phyloP scores from a whole-genome alignment of 495 filamentous ascomycete genomes.

The Penicillium ochrochloron region DNA sequence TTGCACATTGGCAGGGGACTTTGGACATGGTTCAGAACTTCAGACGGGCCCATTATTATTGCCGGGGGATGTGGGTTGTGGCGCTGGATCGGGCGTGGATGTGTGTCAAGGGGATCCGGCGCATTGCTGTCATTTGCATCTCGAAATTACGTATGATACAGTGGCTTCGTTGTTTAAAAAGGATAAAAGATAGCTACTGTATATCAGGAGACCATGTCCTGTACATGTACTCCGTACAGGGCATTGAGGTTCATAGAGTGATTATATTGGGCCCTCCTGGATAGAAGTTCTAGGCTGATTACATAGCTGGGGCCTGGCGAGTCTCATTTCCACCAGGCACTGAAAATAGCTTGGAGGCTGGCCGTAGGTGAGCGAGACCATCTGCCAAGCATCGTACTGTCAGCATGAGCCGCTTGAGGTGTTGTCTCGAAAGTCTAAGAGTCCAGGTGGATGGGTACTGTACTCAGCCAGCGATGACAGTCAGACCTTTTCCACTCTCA shows the following conservation, averaged over 20 bases:
- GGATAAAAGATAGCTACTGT: not conserved
- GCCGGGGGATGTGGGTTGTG: not conserved
- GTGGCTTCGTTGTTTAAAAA: not conserved
- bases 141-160: not conserved
- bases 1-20: not conserved
- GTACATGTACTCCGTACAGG: too few relatives aligned
- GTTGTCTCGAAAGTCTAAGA: not conserved
- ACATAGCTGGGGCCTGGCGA: not conserved
- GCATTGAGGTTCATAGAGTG: too few relatives aligned
- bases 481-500: not conserved
- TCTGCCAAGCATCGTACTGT: not conserved
- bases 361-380: not conserved
- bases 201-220: not conserved
- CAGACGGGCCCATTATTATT: too few relatives aligned
- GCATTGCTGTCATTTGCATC: not conserved
- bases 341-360: slow-evolving; percentile 1
- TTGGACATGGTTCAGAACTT: not conserved
- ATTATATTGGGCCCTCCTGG: too few relatives aligned
- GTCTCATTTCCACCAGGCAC: slow-evolving; percentile 3
- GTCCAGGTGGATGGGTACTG: not conserved
- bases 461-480: not conserved
- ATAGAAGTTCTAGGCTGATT: not conserved
- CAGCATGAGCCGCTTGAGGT: not conserved
- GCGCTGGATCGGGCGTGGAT: not conserved
- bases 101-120: not conserved